Conservation (phyloP, 257 asterid species). For the Solanum medicagineum region DNA sequence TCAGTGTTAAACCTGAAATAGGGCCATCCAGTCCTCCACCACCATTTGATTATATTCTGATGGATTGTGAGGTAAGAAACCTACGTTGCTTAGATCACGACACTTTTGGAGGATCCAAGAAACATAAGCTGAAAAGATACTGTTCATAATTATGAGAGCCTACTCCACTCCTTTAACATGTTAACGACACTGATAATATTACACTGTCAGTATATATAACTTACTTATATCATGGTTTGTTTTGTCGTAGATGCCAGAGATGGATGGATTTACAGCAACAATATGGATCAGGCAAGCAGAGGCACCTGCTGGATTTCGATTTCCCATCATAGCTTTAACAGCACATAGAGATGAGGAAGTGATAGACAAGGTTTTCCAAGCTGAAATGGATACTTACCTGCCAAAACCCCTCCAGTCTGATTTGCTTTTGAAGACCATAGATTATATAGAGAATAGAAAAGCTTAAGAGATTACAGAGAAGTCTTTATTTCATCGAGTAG, state of each 20-base stretch:
- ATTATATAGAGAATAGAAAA: neutral
- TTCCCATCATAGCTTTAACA: conserved; percentile 48
- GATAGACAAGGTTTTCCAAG: conserved; percentile 26
- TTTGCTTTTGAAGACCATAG: neutral
- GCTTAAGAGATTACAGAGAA: neutral
- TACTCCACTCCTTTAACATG: neutral
- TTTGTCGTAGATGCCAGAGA: conserved; percentile 40
- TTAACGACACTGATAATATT: neutral
- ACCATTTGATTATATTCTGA: conserved; percentile 54
- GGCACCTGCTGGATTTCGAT: conserved; percentile 20
- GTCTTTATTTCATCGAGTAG: too few species aligned
- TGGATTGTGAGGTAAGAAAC: conserved; percentile 68
- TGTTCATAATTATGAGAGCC: too few species aligned
- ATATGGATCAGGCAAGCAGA: conserved; percentile 45
- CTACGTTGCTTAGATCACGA: neutral
- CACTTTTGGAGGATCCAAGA: neutral
- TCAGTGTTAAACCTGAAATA: neutral
- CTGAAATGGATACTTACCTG: conserved; percentile 44
- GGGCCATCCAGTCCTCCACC: neutral
- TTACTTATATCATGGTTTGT: neutral
- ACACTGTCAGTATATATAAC: neutral
- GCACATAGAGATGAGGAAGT: conserved; percentile 37
- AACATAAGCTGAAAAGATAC: neutral
- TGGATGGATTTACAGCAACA: conserved; percentile 68
- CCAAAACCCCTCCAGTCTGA: neutral